phyloP scores from a whole-genome alignment of 2,329 filamentous ascomycete species.

The Myriosclerotinia duriaeana region DNA sequence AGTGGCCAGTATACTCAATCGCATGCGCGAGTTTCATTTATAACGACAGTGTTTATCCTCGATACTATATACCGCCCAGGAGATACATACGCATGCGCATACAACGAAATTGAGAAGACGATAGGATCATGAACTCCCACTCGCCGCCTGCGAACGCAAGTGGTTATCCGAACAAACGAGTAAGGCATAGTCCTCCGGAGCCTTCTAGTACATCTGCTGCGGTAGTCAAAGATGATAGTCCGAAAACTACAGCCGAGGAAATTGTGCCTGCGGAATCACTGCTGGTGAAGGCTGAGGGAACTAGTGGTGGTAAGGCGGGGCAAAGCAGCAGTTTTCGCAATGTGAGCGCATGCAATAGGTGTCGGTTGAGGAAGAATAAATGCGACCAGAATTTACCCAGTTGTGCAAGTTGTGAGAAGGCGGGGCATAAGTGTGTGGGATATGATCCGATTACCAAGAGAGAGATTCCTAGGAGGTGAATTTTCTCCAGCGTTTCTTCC shows the following conservation, averaged over 20 bases:
- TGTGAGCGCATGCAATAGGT: conserved; percentile 93
- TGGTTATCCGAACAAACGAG: conserved; percentile 56
- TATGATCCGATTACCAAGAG: conserved; percentile 96
- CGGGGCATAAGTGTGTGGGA: conserved; percentile 85
- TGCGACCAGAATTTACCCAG: conserved; percentile 92
- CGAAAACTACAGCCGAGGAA: conserved; percentile 28
- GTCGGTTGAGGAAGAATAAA: conserved; percentile 86
- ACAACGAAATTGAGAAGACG: conserved; percentile 2
- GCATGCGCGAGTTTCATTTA: conserved; percentile 13
- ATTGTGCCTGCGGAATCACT: conserved; percentile 32
- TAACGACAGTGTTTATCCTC: neutral
- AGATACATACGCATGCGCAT: conserved; percentile 14
- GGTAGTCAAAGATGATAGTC: conserved; percentile 30
- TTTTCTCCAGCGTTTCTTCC: conserved; percentile 23
- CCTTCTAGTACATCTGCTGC: conserved; percentile 39
- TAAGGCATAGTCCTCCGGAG: conserved; percentile 53
- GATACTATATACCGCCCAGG: neutral
- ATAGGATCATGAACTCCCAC: conserved; percentile 47
- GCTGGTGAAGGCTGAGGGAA: conserved; percentile 16
- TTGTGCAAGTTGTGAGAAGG: conserved; percentile 90
- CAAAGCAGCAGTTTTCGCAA: conserved; percentile 73
- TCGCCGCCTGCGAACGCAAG: conserved; percentile 49
- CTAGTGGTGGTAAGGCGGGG: conserved; percentile 41
- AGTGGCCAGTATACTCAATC: conserved; percentile 1
- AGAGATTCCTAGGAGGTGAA: conserved; percentile 77